phyloP scores from a whole-genome alignment of 2,329 filamentous ascomycete species.

The Erysiphe pulchra region DNA sequence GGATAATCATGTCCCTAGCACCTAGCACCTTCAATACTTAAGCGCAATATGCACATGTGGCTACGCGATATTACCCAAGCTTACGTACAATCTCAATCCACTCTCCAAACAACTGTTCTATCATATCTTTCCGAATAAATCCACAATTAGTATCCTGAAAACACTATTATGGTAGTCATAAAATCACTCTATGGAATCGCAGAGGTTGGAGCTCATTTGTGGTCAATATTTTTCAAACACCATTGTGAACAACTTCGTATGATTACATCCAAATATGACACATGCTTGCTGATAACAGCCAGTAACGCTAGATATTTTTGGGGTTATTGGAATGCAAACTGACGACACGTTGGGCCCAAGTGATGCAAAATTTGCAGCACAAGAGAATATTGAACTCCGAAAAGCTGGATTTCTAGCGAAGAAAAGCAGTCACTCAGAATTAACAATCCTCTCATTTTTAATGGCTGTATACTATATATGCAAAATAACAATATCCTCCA shows the following conservation, averaged over 20 bases:
- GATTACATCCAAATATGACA: not conserved
- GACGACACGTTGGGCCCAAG: conserved; percentile 1
- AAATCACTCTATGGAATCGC: no score
- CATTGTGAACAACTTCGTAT: not conserved
- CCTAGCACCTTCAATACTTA: no score
- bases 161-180: not conserved
- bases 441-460: not conserved
- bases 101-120: not conserved
- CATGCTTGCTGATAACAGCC: conserved; percentile 1
- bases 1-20: no score
- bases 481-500: not conserved
- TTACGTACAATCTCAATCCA: not conserved
- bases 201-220: no score
- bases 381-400: not conserved
- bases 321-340: conserved; percentile 1
- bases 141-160: not conserved
- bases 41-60: not conserved
- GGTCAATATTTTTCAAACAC: not conserved
- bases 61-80: not conserved
- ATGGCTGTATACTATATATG: not conserved
- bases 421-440: not conserved
- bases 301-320: not conserved
- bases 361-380: not conserved
- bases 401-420: not conserved
- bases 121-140: not conserved